Conservation (phyloP, 257 asterid species). For the Parsonsia alboflavescens region DNA sequence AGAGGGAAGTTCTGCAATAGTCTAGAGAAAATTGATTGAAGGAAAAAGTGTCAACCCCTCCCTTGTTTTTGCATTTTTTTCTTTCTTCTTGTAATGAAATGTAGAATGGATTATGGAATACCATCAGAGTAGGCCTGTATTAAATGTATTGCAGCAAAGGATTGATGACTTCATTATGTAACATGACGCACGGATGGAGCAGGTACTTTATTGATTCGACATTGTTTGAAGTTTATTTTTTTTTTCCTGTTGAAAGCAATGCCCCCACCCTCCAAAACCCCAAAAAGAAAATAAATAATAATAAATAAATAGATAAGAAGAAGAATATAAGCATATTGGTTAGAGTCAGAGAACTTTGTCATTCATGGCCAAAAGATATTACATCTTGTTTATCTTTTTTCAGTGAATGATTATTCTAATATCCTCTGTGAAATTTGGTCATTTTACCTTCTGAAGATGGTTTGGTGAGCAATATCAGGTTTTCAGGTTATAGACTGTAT, state of each 20-base stretch:
- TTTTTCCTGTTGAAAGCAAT: too few relatives aligned
- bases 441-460: constrained; percentile 3
- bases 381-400: background rate
- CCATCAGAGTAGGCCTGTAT: constrained; percentile 73
- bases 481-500: background rate
- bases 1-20: too few relatives aligned
- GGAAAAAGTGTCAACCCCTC: background rate
- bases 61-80: background rate
- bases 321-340: too few relatives aligned
- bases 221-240: background rate
- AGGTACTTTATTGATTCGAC: constrained; percentile 38
- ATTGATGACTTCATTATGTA: constrained; percentile 77
- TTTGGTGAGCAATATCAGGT: background rate
- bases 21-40: too few relatives aligned
- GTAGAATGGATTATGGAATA: constrained; percentile 80
- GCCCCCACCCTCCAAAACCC: too few relatives aligned
- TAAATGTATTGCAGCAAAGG: constrained; percentile 64
- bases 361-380: background rate
- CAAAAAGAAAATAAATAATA: too few relatives aligned
- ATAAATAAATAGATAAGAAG: too few relatives aligned
- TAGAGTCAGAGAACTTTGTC: background rate
- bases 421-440: background rate
- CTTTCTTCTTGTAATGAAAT: constrained; percentile 15
- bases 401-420: background rate
- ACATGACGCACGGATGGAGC: constrained; percentile 69